Conservation (phyloP, 1,139 yeast genomes). For the Blastobotrys persicus region DNA sequence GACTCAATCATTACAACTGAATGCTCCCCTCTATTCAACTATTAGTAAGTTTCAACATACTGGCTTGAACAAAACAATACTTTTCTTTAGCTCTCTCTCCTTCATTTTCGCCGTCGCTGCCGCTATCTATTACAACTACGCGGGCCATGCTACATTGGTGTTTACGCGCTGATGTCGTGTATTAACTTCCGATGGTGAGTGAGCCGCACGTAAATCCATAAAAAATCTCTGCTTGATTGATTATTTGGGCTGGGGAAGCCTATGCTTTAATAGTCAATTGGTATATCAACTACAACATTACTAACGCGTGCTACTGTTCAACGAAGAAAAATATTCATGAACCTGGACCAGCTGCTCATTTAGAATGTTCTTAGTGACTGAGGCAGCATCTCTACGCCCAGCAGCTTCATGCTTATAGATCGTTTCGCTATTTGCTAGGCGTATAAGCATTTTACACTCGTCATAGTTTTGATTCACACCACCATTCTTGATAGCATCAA, state of each 20-base stretch:
- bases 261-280: too few species aligned
- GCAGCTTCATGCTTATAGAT: constrained; percentile 29
- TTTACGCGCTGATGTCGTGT: too few species aligned
- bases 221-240: too few species aligned
- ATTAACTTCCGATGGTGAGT: too few species aligned
- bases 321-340: constrained; percentile 29
- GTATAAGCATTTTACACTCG: constrained; percentile 30
- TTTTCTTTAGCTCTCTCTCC: not conserved
- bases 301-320: not conserved
- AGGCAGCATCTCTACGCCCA: constrained; percentile 30
- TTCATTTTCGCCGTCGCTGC: not conserved
- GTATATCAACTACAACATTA: too few species aligned
- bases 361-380: constrained; percentile 25
- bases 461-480: constrained; percentile 25
- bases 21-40: not conserved
- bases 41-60: not conserved
- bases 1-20: not conserved
- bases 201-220: too few species aligned
- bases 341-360: constrained; percentile 27
- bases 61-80: too few species aligned
- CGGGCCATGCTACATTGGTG: not conserved
- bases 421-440: constrained; percentile 29
- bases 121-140: constrained; percentile 3
- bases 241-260: too few species aligned
- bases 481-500: constrained; percentile 26